Base-by-base conservation (phyloP, 306 rosid genomes). In the Dryas alaskensis region DNA sequence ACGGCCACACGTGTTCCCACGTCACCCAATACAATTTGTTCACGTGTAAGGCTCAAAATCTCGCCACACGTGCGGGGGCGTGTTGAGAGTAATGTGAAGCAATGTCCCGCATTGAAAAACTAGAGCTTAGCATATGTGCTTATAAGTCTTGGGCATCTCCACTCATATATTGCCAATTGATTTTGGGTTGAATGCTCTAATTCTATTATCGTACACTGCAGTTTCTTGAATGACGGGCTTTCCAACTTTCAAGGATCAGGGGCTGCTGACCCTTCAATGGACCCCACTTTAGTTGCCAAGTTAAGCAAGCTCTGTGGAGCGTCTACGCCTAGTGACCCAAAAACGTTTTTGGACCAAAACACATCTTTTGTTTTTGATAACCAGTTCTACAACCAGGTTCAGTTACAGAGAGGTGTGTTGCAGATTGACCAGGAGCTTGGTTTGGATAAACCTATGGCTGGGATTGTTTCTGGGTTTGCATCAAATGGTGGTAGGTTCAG, bases 361-460 rank as follows among this genome's bases (percentile, higher is more conserved):
- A 82, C 96, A 0, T 16, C 88, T 0, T 55, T 67, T 8, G 76
- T 57, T 0, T 82, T 90, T 6, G 89, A 90, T 19, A 84, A 81
- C 16, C 45, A 68, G 69, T 87, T 60, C 55, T 90, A 82, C 10
- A 79, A 60, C 0, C 79, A 85, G 59, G 61, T 87, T 4, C 22
- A 19, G 10, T 4, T 14, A 7, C 77, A 50, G 39, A 89, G 73
- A 81, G 89, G 89, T 7, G 37, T 89, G 4, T 65, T 89, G 70
- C 58, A 62, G 16, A 47, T 87, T 11, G 94, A 89, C 65, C 91
- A 89, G 73, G 65, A 79, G 31, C 74, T 89, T 10, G 84, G 82
- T 40, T 27, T 69, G 22, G 89, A 87, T 69, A 57, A 48, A 10
- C 46, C 69, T 0, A 61, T 86, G 1, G 16, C 27, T 2, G 64